Evolutionary conservation across 2,329 filamentous ascomycete genomes (phyloP), one percentile per base, ranked within the genome.

Genomic region (Rhytidhysteron rufulum): DNA sequence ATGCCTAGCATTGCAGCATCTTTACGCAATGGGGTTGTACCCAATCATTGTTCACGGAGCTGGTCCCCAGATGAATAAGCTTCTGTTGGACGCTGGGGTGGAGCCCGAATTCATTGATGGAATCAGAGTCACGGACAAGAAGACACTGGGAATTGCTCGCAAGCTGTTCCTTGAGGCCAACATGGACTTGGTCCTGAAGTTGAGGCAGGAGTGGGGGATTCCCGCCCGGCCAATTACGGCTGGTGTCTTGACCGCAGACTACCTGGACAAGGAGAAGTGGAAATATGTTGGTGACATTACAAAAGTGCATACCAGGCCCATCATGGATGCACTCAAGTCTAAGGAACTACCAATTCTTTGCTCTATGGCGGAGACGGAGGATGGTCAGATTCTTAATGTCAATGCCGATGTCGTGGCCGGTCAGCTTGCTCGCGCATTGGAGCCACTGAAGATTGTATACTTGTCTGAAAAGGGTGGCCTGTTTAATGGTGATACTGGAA

Each of bases 401-500:
- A 98, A 98, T 60, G 93, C 93, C 25, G 93, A 98, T 67, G 91
- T 96, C 46, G 91, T 91, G 25, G 93, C 93, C 21, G 90, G 90
- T 50, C 91, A 96, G 71, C 76, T 98, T 45, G 91, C 93, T 18
- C 83, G 88, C 44, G 82, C 86, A 41, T 74, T 98, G 39, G 84
- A 97, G 68, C 93, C 93, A 19, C 73, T 97, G 57, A 98, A 98
- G 80, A 91, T 97, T 46, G 90, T 98, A 44, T 98, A 96, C 65
- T 77, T 97, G n/a, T 94, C 89, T 4, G 93, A 98, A 72, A 97
- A 97, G 77, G 93, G 93, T 36, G 93, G 91, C 6, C 72, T 98
- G 24, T 95, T 95, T 70, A 88, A 97, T 62, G 90, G 89, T 44
- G 87, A 95, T 49, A 87, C 84, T n/a, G 86, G 85, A 43, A 85